A percentile compares a stretch with the other conserved stretches of the same genome.
Conservation (phyloP, 192 early-diverging fungal genomes). For the Entomortierella parvispora region DNA sequence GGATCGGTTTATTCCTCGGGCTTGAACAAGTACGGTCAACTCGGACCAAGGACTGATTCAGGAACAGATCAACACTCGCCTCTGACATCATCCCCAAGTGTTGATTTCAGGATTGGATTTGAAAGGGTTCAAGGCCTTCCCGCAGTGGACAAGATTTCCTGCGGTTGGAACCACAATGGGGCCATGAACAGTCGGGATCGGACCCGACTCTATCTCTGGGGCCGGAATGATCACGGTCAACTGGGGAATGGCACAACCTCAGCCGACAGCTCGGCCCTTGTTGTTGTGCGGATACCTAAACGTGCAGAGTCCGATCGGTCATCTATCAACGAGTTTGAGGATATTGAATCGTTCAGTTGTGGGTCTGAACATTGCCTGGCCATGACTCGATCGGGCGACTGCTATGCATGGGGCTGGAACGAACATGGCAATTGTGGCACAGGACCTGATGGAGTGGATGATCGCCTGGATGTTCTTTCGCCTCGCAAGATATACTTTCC, state of each 20-base stretch:
- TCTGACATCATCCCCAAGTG: slow-evolving; percentile 14
- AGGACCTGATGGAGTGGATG: slow-evolving; percentile 30
- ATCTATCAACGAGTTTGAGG: background rate
- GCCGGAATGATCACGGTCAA: slow-evolving; percentile 81
- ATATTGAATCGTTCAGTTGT: slow-evolving; percentile 57
- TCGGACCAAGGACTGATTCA: slow-evolving; percentile 49
- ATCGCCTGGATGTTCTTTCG: slow-evolving; percentile 12
- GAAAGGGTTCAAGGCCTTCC: slow-evolving; percentile 26
- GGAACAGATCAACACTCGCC: slow-evolving; percentile 9
- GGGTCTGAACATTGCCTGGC: slow-evolving; percentile 84
- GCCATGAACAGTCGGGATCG: slow-evolving; percentile 21
- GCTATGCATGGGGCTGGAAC: slow-evolving; percentile 91
- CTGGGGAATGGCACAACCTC: slow-evolving; percentile 49
- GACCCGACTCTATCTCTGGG: slow-evolving; percentile 66
- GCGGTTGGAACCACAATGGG: slow-evolving; percentile 72
- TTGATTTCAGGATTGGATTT: slow-evolving; percentile 58
- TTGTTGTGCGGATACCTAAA: slow-evolving; percentile 21
- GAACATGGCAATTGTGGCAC: slow-evolving; percentile 91
- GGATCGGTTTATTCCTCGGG: slow-evolving; percentile 64
- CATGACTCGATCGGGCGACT: slow-evolving; percentile 53
- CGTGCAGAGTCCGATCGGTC: background rate
- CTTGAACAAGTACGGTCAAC: slow-evolving; percentile 72
- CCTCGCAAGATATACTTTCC: slow-evolving; percentile 17
- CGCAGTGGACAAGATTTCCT: slow-evolving; percentile 52
- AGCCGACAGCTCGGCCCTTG: background rate